These are phyloP conservation scores for Rhodosporidiobolus sp. DNA, from an alignment of 768 basidiomycete species.

Conservation along the genomic window DNA sequence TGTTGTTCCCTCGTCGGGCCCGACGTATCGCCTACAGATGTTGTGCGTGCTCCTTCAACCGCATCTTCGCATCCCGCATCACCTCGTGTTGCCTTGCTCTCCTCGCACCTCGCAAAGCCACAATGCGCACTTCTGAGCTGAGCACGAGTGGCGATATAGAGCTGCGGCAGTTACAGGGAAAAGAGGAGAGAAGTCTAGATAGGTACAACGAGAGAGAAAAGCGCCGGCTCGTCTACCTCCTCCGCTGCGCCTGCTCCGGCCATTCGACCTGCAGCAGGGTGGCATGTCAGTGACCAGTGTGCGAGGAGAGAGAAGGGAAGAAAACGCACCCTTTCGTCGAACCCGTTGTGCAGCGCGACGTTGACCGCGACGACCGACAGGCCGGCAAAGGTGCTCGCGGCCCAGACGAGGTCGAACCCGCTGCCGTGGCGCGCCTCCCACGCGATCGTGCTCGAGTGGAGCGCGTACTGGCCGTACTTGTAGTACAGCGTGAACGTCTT, in stretches of 20 bases:
- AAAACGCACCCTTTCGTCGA: too few relatives aligned
- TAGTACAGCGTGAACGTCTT: slow-evolving; percentile 5
- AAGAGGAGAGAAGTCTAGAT: background rate
- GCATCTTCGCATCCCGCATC: background rate
- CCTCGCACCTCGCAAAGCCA: background rate
- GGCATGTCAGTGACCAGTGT: too few relatives aligned
- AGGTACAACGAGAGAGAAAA: too few relatives aligned
- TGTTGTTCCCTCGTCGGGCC: background rate
- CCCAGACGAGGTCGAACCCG: slow-evolving; percentile 29
- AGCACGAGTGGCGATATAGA: too few relatives aligned
- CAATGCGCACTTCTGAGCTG: too few relatives aligned
- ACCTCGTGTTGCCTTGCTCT: background rate
- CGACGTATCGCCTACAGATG: background rate
- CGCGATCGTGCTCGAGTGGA: background rate
- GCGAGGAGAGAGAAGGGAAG: too few relatives aligned
- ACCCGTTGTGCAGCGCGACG: slow-evolving; percentile 28
- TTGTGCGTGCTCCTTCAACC: background rate
- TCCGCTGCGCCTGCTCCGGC: background rate
- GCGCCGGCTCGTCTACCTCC: background rate
- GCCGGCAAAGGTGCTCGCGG: background rate
- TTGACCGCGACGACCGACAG: slow-evolving; percentile 12
- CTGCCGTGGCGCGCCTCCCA: slow-evolving; percentile 13
- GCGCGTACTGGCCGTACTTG: slow-evolving; percentile 1
- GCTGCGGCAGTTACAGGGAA: too few relatives aligned
- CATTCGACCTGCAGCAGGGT: slow-evolving; percentile 33